Percentiles rank a stretch among this genome's conserved stretches.
These are phyloP conservation scores for Colletotrichum sp. DNA, from an alignment of 2,329 filamentous ascomycete genomes.

Conservation along the genomic window DNA sequence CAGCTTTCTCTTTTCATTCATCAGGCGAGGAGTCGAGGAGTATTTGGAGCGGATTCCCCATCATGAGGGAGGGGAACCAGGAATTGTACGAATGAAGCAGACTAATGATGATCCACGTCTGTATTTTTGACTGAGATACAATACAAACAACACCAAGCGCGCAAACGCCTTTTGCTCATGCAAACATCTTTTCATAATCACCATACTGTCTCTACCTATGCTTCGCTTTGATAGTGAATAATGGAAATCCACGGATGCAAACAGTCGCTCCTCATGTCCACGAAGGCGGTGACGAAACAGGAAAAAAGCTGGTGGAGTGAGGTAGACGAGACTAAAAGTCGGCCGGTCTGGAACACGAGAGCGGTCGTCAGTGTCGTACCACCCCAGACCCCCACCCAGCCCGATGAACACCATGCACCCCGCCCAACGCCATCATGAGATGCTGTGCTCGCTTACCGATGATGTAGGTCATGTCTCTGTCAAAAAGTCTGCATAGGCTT, in stretches of 20 bases:
- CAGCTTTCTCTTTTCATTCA: background rate
- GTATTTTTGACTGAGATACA: background rate
- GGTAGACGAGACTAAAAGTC: background rate
- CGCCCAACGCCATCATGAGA: background rate
- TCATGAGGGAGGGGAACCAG: background rate
- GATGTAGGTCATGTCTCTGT: background rate
- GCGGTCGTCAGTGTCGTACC: constrained; percentile 1
- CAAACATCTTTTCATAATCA: background rate
- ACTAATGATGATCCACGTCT: background rate
- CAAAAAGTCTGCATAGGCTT: background rate
- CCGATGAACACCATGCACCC: background rate
- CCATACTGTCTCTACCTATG: background rate
- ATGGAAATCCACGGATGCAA: background rate
- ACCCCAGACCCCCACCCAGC: background rate
- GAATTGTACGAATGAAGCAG: background rate
- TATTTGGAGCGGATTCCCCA: background rate
- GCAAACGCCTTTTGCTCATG: background rate
- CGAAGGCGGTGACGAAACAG: background rate
- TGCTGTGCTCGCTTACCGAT: background rate
- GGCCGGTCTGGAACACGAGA: background rate
- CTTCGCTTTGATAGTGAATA: background rate
- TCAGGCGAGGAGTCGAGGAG: background rate
- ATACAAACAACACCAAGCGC: background rate
- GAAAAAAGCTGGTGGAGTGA: background rate
- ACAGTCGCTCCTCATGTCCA: no score